phyloP scores from a whole-genome alignment of 805 yeast genomes.

The Kazachstania viticola region DNA sequence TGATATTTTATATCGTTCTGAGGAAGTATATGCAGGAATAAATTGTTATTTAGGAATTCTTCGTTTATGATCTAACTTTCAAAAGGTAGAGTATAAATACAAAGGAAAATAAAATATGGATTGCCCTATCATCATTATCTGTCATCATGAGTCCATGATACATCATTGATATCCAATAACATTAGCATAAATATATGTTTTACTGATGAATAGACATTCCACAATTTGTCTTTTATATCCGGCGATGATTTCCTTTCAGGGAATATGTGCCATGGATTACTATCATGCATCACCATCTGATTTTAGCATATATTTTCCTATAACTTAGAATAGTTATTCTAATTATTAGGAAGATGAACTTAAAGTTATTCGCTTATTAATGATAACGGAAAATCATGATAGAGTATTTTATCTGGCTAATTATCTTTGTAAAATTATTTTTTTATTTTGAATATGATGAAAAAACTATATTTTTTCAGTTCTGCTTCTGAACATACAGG shows the following conservation, averaged over 20 bases:
- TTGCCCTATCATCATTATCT: not conserved
- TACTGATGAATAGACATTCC: conserved; percentile 30
- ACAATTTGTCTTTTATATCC: conserved; percentile 27
- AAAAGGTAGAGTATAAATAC: no score
- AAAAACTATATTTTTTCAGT: conserved; percentile 49
- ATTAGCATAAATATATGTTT: not conserved
- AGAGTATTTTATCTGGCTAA: no score
- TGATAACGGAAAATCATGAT: conserved; percentile 1
- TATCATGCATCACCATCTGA: conserved; percentile 99
- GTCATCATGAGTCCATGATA: conserved; percentile 22
- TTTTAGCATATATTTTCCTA: conserved; percentile 4
- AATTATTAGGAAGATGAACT: no score
- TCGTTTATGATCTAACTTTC: conserved; percentile 49
- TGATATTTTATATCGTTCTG: conserved; percentile 36
- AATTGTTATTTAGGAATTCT: conserved; percentile 54
- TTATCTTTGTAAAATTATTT: not conserved
- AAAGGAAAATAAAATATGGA: no score
- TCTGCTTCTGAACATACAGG: conserved; percentile 91
- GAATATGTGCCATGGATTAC: conserved; percentile 66
- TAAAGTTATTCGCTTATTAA: conserved; percentile 2
- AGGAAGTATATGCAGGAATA: conserved; percentile 73
- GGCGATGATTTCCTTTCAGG: conserved; percentile 30
- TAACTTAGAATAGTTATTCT: not conserved
- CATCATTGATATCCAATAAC: conserved; percentile 10
- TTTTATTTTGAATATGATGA: conserved; percentile 19